These are phyloP conservation scores for Tardiomyces blankii DNA, from an alignment of 1,139 yeast species.

Conservation along the genomic window DNA sequence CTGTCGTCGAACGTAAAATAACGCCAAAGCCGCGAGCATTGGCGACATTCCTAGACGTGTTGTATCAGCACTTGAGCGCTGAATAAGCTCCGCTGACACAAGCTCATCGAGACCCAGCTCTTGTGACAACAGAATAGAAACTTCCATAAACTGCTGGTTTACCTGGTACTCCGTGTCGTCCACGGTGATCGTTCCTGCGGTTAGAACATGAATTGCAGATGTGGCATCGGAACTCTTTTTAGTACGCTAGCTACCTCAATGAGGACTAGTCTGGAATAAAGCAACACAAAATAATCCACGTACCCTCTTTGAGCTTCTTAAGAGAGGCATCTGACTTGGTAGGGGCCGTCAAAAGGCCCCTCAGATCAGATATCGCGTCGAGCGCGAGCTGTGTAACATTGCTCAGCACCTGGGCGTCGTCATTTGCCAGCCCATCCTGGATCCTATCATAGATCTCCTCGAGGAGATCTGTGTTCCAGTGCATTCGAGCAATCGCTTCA, in stretches of 20 bases:
- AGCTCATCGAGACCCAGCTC: constrained; percentile 63
- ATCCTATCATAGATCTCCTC: constrained; percentile 1
- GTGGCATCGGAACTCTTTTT: too few species aligned
- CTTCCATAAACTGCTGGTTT: constrained; percentile 41
- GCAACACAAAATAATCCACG: too few species aligned
- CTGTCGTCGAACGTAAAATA: constrained; percentile 57
- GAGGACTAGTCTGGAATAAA: too few species aligned
- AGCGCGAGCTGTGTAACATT: constrained; percentile 12
- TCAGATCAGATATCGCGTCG: constrained; percentile 35
- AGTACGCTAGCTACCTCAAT: too few species aligned
- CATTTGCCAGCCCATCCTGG: background rate
- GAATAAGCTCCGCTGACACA: constrained; percentile 48
- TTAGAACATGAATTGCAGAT: background rate
- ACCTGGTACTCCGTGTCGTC: constrained; percentile 38
- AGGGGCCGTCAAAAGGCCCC: constrained; percentile 38
- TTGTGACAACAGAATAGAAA: constrained; percentile 43
- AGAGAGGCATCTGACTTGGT: constrained; percentile 45
- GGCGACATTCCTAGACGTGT: constrained; percentile 42
- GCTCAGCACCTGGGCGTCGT: background rate
- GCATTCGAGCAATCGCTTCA: background rate
- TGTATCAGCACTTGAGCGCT: constrained; percentile 32
- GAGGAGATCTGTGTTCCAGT: background rate
- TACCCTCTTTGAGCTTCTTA: constrained; percentile 39
- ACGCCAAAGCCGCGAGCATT: constrained; percentile 59
- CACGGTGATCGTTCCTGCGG: constrained; percentile 33